A percentile compares a stretch with the other conserved stretches of the same genome.
Evolutionary conservation across 805 yeast genomes (phyloP).

Genomic region (Lachancea sp.): DNA sequence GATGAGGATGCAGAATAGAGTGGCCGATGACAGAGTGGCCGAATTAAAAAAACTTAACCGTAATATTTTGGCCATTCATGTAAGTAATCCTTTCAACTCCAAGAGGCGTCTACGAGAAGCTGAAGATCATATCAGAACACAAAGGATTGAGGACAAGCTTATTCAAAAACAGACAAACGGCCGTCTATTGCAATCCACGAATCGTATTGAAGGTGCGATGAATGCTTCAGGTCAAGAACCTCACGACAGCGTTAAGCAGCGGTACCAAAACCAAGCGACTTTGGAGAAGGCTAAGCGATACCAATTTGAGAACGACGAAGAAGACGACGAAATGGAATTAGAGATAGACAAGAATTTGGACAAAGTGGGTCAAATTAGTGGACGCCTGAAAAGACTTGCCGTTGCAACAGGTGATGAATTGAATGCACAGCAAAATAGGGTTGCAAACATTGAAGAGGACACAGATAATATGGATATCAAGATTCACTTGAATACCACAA

Average conservation of each 20-base stretch:
- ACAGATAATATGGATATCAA: slow-evolving; percentile 80
- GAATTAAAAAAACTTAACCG: slow-evolving; percentile 76
- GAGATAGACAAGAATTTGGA: slow-evolving; percentile 81
- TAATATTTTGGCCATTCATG: slow-evolving; percentile 71
- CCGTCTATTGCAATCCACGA: slow-evolving; percentile 57
- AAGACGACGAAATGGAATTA: slow-evolving; percentile 87
- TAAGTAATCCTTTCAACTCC: slow-evolving; percentile 83
- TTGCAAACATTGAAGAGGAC: slow-evolving; percentile 71
- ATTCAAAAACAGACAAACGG: slow-evolving; percentile 55
- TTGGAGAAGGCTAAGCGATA: slow-evolving; percentile 54
- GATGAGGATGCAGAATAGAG: slow-evolving; percentile 73
- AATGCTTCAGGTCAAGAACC: slow-evolving; percentile 31
- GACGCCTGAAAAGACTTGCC: slow-evolving; percentile 68
- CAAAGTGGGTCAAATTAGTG: slow-evolving; percentile 62
- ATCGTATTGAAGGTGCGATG: slow-evolving; percentile 59
- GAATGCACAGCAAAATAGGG: slow-evolving; percentile 66
- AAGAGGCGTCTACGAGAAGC: slow-evolving; percentile 65
- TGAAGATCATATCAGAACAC: slow-evolving; percentile 61
- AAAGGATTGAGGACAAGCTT: slow-evolving; percentile 55
- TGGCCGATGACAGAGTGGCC: slow-evolving; percentile 76
- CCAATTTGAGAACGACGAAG: slow-evolving; percentile 83
- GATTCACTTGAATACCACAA: slow-evolving; percentile 68
- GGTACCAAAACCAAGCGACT: slow-evolving; percentile 35
- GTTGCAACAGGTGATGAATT: slow-evolving; percentile 69
- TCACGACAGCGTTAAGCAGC: slow-evolving; percentile 30